phyloP scores from a whole-genome alignment of 495 filamentous ascomycete species.

The Penicillium atrosanguineum region DNA sequence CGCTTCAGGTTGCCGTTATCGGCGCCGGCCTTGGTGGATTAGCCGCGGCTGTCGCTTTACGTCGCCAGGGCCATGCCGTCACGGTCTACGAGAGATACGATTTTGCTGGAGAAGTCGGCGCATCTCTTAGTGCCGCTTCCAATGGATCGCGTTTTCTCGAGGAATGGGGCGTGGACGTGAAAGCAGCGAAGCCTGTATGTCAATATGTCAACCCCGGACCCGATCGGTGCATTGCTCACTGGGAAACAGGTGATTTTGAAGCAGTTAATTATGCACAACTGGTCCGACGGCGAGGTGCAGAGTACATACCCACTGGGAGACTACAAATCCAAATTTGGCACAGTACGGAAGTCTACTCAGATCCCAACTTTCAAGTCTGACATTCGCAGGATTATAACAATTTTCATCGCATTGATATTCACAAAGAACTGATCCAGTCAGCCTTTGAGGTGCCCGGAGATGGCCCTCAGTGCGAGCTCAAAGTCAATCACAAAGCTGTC shows the following conservation, averaged over 20 bases:
- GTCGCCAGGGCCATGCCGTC: constrained; percentile 50
- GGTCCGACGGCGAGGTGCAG: constrained; percentile 23
- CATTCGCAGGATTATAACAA: constrained; percentile 27
- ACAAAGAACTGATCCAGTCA: constrained; percentile 26
- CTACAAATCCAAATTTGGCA: constrained; percentile 29
- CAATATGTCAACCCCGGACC: not conserved
- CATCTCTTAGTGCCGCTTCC: constrained; percentile 25
- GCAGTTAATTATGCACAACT: constrained; percentile 33
- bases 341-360: constrained; percentile 2
- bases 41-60: constrained; percentile 49
- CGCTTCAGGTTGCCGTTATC: constrained; percentile 38
- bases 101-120: constrained; percentile 30
- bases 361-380: not conserved
- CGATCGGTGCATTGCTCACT: not conserved
- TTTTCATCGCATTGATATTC: constrained; percentile 33
- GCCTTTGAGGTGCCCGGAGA: constrained; percentile 23
- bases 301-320: constrained; percentile 26
- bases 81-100: constrained; percentile 37
- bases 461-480: constrained; percentile 15
- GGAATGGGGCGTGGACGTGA: constrained; percentile 29
- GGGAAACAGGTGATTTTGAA: constrained; percentile 23
- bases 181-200: constrained; percentile 26
- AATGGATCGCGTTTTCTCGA: constrained; percentile 29
- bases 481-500: constrained; percentile 26
- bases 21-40: constrained; percentile 57